Conservation (phyloP, 257 asterid species). For the Nicotiana obtusifolia region DNA sequence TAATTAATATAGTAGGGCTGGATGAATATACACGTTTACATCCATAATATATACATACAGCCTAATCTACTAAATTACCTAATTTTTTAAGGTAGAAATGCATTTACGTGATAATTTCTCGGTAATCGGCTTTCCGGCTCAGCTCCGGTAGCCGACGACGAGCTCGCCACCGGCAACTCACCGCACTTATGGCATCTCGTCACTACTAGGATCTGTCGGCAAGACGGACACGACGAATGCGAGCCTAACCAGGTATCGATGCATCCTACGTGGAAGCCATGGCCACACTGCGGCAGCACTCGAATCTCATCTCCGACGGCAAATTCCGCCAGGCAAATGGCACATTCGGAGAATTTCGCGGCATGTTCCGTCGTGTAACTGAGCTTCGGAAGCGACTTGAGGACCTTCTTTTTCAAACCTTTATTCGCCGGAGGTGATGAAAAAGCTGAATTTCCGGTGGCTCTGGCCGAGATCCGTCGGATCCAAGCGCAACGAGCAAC, state of each 20-base stretch:
- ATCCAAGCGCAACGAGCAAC: constrained; percentile 7
- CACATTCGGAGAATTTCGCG: constrained; percentile 14
- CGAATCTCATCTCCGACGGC: constrained; percentile 16
- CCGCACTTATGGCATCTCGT: constrained; percentile 20
- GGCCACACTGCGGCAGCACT: constrained; percentile 26
- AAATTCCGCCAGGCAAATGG: constrained; percentile 27
- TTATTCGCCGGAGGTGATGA: constrained; percentile 11
- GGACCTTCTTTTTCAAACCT: constrained; percentile 20
- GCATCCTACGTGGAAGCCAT: constrained; percentile 24
- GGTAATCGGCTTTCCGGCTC: neutral
- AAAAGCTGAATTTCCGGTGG: neutral
- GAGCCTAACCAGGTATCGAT: constrained; percentile 26
- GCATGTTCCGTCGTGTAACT: constrained; percentile 8
- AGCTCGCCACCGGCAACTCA: constrained; percentile 12
- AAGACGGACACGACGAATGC: constrained; percentile 27
- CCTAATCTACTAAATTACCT: neutral
- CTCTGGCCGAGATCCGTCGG: constrained; percentile 15
- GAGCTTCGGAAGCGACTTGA: constrained; percentile 21
- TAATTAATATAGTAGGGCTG: constrained; percentile 1
- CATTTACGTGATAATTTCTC: constrained; percentile 3
- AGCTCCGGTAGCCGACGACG: neutral
- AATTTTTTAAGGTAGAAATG: neutral
- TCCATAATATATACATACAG: neutral
- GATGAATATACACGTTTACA: neutral
- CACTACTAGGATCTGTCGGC: constrained; percentile 18